Evolutionary conservation across 2,329 filamentous ascomycete genomes (phyloP).

Genomic region (Pseudogymnoascus sp.): DNA sequence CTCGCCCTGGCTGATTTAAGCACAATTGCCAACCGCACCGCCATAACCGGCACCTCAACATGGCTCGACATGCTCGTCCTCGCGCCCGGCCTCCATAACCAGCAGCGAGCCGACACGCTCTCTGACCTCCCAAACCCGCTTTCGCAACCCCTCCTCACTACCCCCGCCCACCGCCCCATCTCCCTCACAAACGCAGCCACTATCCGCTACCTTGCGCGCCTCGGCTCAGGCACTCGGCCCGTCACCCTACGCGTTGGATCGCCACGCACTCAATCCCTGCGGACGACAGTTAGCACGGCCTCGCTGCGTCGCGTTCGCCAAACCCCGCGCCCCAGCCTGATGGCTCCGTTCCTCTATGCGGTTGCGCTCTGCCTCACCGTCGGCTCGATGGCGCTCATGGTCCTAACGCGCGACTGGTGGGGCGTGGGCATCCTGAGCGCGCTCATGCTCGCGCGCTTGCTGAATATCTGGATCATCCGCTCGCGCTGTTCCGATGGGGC

Average conservation of each 20-base stretch:
- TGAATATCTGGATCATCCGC: slow-evolving; percentile 51
- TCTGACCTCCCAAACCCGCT: slow-evolving; percentile 36
- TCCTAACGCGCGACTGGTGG: slow-evolving; percentile 44
- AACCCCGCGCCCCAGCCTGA: slow-evolving; percentile 22
- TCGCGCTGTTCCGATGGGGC: slow-evolving; percentile 32
- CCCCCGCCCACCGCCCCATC: slow-evolving; percentile 14
- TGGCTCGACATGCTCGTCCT: slow-evolving; percentile 50
- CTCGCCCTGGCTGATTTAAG: slow-evolving; percentile 51
- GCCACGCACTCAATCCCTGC: slow-evolving; percentile 14
- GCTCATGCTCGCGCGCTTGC: slow-evolving; percentile 45
- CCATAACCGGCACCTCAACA: slow-evolving; percentile 46
- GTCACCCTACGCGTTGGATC: slow-evolving; percentile 48
- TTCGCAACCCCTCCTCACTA: not conserved
- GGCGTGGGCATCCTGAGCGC: slow-evolving; percentile 39
- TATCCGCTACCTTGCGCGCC: slow-evolving; percentile 44
- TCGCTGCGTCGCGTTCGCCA: not conserved
- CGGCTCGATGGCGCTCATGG: slow-evolving; percentile 35
- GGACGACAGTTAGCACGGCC: not conserved
- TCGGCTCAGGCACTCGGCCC: slow-evolving; percentile 42
- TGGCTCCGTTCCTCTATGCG: slow-evolving; percentile 43
- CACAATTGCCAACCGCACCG: slow-evolving; percentile 48
- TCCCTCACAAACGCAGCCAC: slow-evolving; percentile 44
- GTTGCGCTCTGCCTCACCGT: slow-evolving; percentile 40
- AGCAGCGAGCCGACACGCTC: slow-evolving; percentile 46
- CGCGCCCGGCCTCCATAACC: slow-evolving; percentile 52